Evolutionary conservation across 345 rosid species (phyloP).

Genomic region (Pelargonium nanum): DNA sequence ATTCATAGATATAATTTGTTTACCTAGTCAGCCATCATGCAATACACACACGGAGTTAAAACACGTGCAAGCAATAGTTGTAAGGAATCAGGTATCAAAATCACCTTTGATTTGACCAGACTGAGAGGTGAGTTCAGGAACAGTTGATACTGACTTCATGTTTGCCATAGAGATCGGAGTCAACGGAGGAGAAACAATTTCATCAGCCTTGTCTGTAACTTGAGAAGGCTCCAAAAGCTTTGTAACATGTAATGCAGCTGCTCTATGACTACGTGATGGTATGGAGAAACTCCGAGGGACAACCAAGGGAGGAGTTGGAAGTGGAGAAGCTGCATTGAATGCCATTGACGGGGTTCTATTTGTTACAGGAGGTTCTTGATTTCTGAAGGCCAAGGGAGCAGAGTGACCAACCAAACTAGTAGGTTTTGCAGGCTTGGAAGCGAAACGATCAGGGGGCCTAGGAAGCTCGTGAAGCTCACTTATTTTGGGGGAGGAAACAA

Average conservation of each 20-base stretch:
- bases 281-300: slow-evolving; percentile 75
- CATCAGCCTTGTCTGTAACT: slow-evolving; percentile 26
- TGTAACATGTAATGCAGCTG: slow-evolving; percentile 34
- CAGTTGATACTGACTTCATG: slow-evolving; percentile 22
- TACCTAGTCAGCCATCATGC: not conserved
- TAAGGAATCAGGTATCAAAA: not conserved
- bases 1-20: too few relatives aligned
- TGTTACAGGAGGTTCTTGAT: slow-evolving; percentile 38
- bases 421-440: slow-evolving; percentile 44
- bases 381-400: slow-evolving; percentile 65
- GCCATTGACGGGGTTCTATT: slow-evolving; percentile 25
- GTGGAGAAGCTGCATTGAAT: slow-evolving; percentile 52
- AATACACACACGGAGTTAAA: not conserved
- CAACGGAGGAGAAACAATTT: slow-evolving; percentile 61
- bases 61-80: not conserved
- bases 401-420: slow-evolving; percentile 55
- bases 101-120: slow-evolving; percentile 69
- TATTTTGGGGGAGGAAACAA: slow-evolving; percentile 61
- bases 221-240: slow-evolving; percentile 32
- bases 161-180: slow-evolving; percentile 57
- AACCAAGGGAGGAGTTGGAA: slow-evolving; percentile 63
- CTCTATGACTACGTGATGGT: slow-evolving; percentile 76
- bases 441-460: slow-evolving; percentile 58
- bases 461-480: slow-evolving; percentile 95
- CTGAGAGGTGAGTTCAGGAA: slow-evolving; percentile 33